Evolutionary conservation across 2,329 filamentous ascomycete species (phyloP).

Genomic region (Venturia nashicola): DNA sequence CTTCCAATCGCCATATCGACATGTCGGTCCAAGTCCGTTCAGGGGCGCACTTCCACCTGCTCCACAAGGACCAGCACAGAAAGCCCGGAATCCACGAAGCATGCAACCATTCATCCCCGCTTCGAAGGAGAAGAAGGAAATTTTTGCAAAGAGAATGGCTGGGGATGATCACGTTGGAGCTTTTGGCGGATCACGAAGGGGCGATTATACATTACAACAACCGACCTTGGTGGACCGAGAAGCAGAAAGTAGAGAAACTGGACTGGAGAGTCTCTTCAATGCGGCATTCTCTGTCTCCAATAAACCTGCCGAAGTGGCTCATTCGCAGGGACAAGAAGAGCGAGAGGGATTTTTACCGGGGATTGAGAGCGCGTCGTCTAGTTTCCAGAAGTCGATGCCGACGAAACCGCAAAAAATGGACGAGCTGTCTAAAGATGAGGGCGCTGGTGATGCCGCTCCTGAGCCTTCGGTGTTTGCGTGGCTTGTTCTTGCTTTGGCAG

Average conservation of each 20-base stretch:
- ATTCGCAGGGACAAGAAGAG: background rate
- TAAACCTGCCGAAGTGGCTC: background rate
- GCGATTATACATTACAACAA: background rate
- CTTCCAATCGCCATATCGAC: background rate
- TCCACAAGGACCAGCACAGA: conserved; percentile 52
- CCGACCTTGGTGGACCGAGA: conserved; percentile 5
- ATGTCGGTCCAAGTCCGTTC: conserved; percentile 43
- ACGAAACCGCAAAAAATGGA: background rate
- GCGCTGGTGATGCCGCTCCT: background rate
- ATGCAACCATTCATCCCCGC: conserved; percentile 35
- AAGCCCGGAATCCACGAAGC: conserved; percentile 43
- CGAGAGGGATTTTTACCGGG: background rate
- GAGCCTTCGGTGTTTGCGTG: background rate
- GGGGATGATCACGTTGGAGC: background rate
- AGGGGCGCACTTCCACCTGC: conserved; percentile 59
- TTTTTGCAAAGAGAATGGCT: conserved; percentile 32
- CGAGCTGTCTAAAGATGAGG: background rate
- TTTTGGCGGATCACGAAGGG: background rate
- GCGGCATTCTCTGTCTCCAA: conserved; percentile 12
- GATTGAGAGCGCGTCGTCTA: background rate
- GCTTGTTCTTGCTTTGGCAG: background rate
- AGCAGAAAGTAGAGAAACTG: conserved; percentile 13
- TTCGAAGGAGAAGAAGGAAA: conserved; percentile 32
- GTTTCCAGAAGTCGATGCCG: background rate
- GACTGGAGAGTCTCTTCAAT: conserved; percentile 15